Percentiles rank a stretch among this genome's conserved stretches.
Evolutionary conservation across 805 yeast genomes (phyloP).

Genomic region (Lipomyces yamadae): DNA sequence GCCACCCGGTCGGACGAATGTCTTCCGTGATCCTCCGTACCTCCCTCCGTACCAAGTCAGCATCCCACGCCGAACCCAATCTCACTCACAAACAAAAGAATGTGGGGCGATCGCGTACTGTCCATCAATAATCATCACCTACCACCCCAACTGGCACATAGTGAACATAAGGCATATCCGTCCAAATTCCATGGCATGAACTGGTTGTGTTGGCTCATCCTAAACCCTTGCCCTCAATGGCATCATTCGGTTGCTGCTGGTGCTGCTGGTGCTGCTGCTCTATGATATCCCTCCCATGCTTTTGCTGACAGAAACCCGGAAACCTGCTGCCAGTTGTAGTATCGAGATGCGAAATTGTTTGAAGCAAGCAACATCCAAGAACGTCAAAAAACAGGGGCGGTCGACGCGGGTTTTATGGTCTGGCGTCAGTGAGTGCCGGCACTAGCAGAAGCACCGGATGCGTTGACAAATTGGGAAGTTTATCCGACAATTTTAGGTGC

Average conservation of each 20-base stretch:
- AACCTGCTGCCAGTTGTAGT: too few relatives aligned
- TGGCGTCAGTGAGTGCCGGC: not conserved
- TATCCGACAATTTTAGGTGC: not conserved
- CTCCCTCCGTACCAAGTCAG: not conserved
- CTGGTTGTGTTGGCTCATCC: not conserved
- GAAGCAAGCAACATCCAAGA: too few relatives aligned
- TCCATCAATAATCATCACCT: not conserved
- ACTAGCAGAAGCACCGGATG: not conserved
- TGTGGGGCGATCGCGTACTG: not conserved
- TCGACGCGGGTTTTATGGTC: not conserved
- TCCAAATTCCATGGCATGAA: not conserved
- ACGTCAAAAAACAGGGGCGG: too few relatives aligned
- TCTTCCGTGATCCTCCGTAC: not conserved
- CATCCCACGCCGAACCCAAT: not conserved
- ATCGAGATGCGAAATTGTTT: too few relatives aligned
- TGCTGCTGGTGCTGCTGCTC: not conserved
- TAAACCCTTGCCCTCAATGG: not conserved
- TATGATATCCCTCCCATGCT: not conserved
- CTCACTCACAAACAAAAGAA: not conserved
- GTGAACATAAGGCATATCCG: not conserved
- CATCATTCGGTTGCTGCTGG: not conserved
- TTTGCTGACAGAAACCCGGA: too few relatives aligned
- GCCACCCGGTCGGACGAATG: not conserved
- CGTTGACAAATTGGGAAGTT: slow-evolving; percentile 2
- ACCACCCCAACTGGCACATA: not conserved